phyloP scores from a whole-genome alignment of 2,329 filamentous ascomycete genomes.

The Penicillium hordei region DNA sequence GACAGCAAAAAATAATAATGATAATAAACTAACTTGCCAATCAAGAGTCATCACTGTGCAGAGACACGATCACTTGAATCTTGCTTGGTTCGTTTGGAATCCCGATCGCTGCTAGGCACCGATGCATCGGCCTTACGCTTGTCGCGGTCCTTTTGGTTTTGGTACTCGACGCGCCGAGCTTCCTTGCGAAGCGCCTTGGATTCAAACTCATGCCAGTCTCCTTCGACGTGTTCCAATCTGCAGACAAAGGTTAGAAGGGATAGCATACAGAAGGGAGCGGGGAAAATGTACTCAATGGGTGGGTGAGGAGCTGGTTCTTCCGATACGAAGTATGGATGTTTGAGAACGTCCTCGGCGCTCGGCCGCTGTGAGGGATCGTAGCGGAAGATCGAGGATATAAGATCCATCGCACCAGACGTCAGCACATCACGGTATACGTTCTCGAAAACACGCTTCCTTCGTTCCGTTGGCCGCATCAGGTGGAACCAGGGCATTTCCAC shows the following conservation, averaged over 20 bases:
- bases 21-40: constrained; percentile 1
- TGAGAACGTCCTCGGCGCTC: constrained; percentile 76
- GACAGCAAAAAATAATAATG: neutral
- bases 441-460: constrained; percentile 71
- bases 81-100: constrained; percentile 40
- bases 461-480: constrained; percentile 75
- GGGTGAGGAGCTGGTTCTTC: constrained; percentile 78
- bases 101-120: constrained; percentile 38
- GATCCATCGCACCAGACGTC: constrained; percentile 76
- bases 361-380: constrained; percentile 86
- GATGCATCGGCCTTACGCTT: constrained; percentile 48
- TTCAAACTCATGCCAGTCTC: constrained; percentile 99
- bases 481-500: constrained; percentile 98
- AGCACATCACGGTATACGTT: constrained; percentile 78
- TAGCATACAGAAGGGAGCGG: neutral
- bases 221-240: constrained; percentile 75
- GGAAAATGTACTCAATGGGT: constrained; percentile 69
- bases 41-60: neutral
- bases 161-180: constrained; percentile 49
- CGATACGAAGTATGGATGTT: constrained; percentile 81
- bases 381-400: constrained; percentile 79
- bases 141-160: constrained; percentile 47
- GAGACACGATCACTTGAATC: constrained; percentile 26
- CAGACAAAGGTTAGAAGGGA: constrained; percentile 4
- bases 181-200: constrained; percentile 92